These are phyloP conservation scores for Trichoderma sp. DNA, from an alignment of 2,329 filamentous ascomycete genomes.

Conservation along the genomic window DNA sequence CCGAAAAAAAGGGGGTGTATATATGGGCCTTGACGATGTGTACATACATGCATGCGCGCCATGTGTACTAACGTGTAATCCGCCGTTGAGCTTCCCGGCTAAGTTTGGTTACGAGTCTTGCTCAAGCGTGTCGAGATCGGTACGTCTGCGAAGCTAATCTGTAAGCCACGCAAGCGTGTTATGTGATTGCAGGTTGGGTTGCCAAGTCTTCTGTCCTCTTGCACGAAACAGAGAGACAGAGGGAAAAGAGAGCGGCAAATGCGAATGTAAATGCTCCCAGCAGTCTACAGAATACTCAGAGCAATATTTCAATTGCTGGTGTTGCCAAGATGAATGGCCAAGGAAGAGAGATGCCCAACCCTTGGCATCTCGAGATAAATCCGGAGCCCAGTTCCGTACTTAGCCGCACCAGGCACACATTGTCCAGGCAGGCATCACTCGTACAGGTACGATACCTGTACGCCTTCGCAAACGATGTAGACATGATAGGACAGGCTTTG, in stretches of 20 bases:
- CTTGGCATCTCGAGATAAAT: background rate
- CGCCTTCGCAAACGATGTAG: background rate
- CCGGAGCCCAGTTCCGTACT: background rate
- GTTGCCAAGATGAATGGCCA: background rate
- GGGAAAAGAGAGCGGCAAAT: background rate
- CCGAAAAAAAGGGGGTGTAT: background rate
- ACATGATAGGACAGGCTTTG: background rate
- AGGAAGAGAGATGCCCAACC: background rate
- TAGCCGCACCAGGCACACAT: background rate
- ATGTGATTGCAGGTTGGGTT: background rate
- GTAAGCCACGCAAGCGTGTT: background rate
- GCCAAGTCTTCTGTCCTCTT: background rate
- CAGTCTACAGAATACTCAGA: background rate
- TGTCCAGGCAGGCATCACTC: background rate
- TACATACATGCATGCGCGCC: slow-evolving; percentile 1
- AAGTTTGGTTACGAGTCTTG: background rate
- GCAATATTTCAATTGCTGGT: background rate
- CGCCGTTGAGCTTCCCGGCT: background rate
- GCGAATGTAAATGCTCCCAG: background rate
- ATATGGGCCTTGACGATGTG: background rate
- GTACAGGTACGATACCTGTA: background rate
- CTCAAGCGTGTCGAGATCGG: background rate
- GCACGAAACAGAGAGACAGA: background rate
- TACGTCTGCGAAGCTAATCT: background rate
- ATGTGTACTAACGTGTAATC: background rate